Conservation (phyloP, 805 yeast species). For the Komagataella pastoris region DNA sequence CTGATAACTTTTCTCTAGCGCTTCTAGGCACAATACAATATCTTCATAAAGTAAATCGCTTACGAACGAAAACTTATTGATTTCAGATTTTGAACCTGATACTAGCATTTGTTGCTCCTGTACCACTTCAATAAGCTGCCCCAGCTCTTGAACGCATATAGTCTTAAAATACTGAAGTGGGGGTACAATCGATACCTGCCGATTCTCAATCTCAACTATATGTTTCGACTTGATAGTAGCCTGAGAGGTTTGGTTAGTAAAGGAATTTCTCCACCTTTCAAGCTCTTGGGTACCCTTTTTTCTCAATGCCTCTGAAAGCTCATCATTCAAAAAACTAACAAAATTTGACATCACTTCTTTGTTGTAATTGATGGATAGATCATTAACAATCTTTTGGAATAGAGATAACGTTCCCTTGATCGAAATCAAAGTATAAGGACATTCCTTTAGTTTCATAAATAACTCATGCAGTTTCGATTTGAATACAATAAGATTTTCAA, state of each 20-base stretch:
- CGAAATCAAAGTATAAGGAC: neutral
- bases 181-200: slow-evolving; percentile 12
- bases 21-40: slow-evolving; percentile 10
- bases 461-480: neutral
- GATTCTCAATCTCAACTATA: slow-evolving; percentile 13
- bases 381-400: neutral
- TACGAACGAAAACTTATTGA: neutral
- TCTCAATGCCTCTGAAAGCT: neutral
- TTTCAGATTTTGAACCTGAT: neutral
- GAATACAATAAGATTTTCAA: neutral
- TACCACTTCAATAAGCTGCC: neutral
- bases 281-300: neutral
- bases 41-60: slow-evolving; percentile 4
- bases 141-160: slow-evolving; percentile 2
- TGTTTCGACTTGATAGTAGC: neutral
- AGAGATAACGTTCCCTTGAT: neutral
- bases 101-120: neutral
- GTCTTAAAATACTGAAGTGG: slow-evolving; percentile 5
- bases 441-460: neutral
- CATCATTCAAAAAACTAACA: neutral
- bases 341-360: neutral
- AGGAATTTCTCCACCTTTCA: neutral
- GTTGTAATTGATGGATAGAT: neutral
- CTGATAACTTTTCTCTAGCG: slow-evolving; percentile 18
- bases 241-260: neutral